phyloP scores from a whole-genome alignment of 805 yeast species.

The Zygosaccharomyces bisporus region DNA sequence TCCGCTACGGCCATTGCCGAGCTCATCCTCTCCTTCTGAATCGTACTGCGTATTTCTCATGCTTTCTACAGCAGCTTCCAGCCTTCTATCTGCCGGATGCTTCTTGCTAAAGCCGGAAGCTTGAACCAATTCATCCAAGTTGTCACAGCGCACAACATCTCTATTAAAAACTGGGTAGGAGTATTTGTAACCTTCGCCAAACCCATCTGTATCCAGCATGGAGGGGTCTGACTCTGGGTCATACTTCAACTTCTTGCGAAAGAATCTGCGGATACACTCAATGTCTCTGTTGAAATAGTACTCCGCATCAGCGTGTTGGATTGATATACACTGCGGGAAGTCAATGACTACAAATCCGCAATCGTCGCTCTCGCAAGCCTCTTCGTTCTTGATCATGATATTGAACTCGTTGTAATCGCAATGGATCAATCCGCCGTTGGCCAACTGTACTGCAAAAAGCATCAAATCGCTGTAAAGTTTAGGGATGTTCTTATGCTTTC shows the following conservation, averaged over 20 bases:
- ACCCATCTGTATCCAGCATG: conserved; percentile 76
- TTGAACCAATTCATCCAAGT: conserved; percentile 78
- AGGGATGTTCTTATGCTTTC: conserved; percentile 64
- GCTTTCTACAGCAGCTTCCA: conserved; percentile 69
- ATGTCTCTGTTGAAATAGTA: conserved; percentile 89
- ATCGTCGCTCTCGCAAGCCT: conserved; percentile 38
- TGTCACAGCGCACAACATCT: conserved; percentile 65
- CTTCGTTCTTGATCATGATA: conserved; percentile 69
- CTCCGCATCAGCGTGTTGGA: conserved; percentile 85
- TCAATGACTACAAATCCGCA: conserved; percentile 87
- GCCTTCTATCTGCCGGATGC: conserved; percentile 52
- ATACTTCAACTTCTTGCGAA: conserved; percentile 72
- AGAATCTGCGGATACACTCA: conserved; percentile 80
- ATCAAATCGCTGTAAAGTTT: conserved; percentile 79
- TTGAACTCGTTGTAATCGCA: conserved; percentile 98
- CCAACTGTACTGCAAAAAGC: conserved; percentile 80
- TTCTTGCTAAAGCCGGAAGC: conserved; percentile 81
- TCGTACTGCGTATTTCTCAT: conserved; percentile 50
- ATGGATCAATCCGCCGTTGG: conserved; percentile 86
- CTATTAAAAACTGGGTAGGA: conserved; percentile 76
- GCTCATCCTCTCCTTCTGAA: conserved; percentile 28
- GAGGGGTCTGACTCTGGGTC: conserved; percentile 62
- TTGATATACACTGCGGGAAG: conserved; percentile 97
- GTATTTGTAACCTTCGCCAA: conserved; percentile 71
- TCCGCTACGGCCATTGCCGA: too few relatives aligned